These are phyloP conservation scores for Arabidopsis arenosa DNA, from an alignment of 345 rosid species.

Conservation along the genomic window DNA sequence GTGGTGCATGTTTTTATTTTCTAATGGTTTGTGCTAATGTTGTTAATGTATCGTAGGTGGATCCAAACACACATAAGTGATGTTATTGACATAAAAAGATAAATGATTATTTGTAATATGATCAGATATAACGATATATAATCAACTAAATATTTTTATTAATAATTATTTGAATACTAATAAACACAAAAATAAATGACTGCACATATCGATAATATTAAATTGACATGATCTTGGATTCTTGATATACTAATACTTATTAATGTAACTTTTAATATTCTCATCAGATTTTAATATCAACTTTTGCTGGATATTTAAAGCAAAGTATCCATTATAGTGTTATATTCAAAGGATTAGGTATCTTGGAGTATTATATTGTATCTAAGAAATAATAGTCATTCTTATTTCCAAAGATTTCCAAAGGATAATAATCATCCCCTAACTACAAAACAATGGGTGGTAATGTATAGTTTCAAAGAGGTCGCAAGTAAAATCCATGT, in stretches of 20 bases:
- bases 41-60: neutral
- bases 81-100: neutral
- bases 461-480: neutral
- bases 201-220: neutral
- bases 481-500: conserved; percentile 28
- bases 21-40: neutral
- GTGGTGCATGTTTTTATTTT: neutral
- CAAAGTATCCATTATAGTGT: conserved; percentile 12
- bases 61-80: neutral
- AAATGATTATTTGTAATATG: neutral
- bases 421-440: neutral
- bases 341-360: conserved; percentile 2
- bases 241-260: neutral
- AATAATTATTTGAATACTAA: too few species aligned
- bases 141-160: neutral
- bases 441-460: conserved; percentile 18
- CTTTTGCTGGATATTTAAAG: conserved; percentile 8
- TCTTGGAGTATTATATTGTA: neutral
- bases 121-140: neutral
- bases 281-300: conserved; percentile 3
- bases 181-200: neutral
- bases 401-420: neutral
- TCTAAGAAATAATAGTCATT: neutral
- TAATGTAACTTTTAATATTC: neutral
- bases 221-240: neutral